Evolutionary conservation across 2,329 filamentous ascomycete genomes (phyloP).

Genomic region (Cladosporium phlei): DNA sequence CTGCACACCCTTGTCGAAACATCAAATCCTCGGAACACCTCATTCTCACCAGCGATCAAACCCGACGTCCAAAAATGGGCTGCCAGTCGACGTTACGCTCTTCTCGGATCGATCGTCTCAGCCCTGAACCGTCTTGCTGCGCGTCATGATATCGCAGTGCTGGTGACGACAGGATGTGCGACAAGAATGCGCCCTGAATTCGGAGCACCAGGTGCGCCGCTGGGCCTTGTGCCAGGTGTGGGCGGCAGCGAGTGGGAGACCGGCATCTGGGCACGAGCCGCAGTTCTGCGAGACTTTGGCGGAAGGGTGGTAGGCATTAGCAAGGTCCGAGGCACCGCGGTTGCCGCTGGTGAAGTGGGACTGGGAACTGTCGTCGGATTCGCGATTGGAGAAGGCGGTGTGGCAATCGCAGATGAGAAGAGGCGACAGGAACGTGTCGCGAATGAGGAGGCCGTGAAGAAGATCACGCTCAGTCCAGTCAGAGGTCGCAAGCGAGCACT

Average conservation of each 20-base stretch:
- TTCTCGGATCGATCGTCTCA: slow-evolving; percentile 62
- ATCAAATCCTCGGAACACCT: slow-evolving; percentile 14
- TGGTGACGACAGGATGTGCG: slow-evolving; percentile 73
- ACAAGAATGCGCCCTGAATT: slow-evolving; percentile 62
- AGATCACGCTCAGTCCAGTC: slow-evolving; percentile 7
- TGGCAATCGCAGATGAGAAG: not conserved
- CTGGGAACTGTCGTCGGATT: slow-evolving; percentile 49
- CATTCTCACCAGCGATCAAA: slow-evolving; percentile 34
- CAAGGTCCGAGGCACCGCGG: slow-evolving; percentile 39
- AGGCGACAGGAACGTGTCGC: slow-evolving; percentile 1
- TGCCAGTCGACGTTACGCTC: slow-evolving; percentile 48
- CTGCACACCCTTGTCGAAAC: slow-evolving; percentile 68
- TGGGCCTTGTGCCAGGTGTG: slow-evolving; percentile 66
- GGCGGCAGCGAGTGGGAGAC: slow-evolving; percentile 76
- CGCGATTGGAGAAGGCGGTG: slow-evolving; percentile 34
- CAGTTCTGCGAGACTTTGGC: slow-evolving; percentile 69
- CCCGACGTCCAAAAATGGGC: slow-evolving; percentile 46
- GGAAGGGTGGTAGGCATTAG: slow-evolving; percentile 42
- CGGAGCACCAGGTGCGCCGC: slow-evolving; percentile 30
- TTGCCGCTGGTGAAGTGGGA: slow-evolving; percentile 37
- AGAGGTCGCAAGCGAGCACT: slow-evolving; percentile 52
- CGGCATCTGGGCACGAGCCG: slow-evolving; percentile 66
- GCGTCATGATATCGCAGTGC: slow-evolving; percentile 65
- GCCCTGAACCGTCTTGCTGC: slow-evolving; percentile 67
- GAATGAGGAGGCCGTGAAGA: not conserved